A percentile compares a stretch with the other conserved stretches of the same genome.
Conservation (phyloP, 2,329 filamentous ascomycete species). For the Aspergillus neoniger region DNA sequence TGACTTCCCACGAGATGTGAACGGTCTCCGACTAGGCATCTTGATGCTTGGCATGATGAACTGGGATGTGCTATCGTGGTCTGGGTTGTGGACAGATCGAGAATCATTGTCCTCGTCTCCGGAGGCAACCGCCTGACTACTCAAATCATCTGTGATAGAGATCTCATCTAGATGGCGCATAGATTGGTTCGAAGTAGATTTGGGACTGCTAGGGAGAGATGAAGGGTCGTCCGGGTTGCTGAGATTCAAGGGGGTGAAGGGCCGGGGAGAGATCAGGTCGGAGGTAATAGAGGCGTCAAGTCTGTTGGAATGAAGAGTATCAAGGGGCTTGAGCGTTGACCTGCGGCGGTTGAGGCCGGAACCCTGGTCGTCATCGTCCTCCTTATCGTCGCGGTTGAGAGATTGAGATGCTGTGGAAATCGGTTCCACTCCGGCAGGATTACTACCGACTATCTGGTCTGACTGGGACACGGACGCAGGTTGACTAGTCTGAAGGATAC, state of each 20-base stretch:
- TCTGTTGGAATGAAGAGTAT: constrained; percentile 18
- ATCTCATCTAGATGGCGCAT: constrained; percentile 61
- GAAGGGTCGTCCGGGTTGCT: constrained; percentile 51
- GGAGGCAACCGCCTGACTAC: constrained; percentile 58
- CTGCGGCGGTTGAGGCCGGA: constrained; percentile 29
- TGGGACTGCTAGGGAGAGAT: constrained; percentile 60
- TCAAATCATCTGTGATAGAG: constrained; percentile 55
- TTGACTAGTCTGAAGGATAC: constrained; percentile 44
- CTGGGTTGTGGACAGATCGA: constrained; percentile 29
- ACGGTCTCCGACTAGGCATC: constrained; percentile 85
- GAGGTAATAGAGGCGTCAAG: constrained; percentile 25
- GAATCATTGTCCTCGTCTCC: constrained; percentile 56
- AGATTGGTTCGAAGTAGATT: constrained; percentile 61
- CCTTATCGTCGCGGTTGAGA: constrained; percentile 16
- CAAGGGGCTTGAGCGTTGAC: constrained; percentile 35
- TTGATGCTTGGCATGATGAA: constrained; percentile 97
- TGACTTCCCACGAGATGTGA: constrained; percentile 80
- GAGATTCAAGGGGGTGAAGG: constrained; percentile 51
- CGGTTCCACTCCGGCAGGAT: constrained; percentile 9
- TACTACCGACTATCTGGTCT: constrained; percentile 8
- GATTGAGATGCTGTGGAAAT: constrained; percentile 16
- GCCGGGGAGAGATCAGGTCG: constrained; percentile 38
- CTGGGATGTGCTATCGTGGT: constrained; percentile 57
- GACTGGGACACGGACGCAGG: constrained; percentile 13
- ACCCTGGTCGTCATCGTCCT: constrained; percentile 26